Evolutionary conservation across 2,329 filamentous ascomycete species (phyloP), one percentile per base, ranked within the genome.

Genomic region (Salinomyces thailandicus): DNA sequence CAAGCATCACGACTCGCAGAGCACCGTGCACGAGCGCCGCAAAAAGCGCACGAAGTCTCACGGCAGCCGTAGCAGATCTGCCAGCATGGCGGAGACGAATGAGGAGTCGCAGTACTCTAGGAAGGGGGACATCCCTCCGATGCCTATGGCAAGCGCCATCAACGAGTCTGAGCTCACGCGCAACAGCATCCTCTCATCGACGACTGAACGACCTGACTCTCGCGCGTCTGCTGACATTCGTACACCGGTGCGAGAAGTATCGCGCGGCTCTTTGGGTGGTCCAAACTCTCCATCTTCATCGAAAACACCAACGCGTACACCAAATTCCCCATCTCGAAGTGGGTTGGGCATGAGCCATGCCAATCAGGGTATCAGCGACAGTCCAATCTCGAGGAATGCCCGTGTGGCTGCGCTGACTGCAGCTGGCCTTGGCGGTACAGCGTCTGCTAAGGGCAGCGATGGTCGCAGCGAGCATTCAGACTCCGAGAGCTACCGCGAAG

Each of bases 91-190:
- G 18, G 73, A 77, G 40, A 75, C 61, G 30, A 48, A 66, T 2
- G 72, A 75, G 36, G 63, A 72, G 24, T 55, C 64, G 13, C 67
- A 68, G 28, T 51, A 71, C 73, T 41, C 67, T 59, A 46, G 77
- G 33, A 49, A 51, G 30, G 42, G 46, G 26, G 38, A 48, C 1
- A 73, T 83, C 11, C 81, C 86, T 5, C 84, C 84, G 5, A 85
- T 95, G 80, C 89, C 89, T 2, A 71, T 94, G 44, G 80, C 82
- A 60, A 94, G 87, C 60, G 84, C 85, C 38, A 75, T 93, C 39
- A 81, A 84, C 46, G 76, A 82, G 28, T 93, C 89, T 0, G 87
- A 95, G 35, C 62, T 95, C 37, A 96, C 89, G 0, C 73, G 89
- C 49, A 81, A 81, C 12, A 95, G 89, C 0, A 84, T 96, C 36